Conservation (phyloP, 176 grass and related monocot species). For the Phyllostachys edulis region DNA sequence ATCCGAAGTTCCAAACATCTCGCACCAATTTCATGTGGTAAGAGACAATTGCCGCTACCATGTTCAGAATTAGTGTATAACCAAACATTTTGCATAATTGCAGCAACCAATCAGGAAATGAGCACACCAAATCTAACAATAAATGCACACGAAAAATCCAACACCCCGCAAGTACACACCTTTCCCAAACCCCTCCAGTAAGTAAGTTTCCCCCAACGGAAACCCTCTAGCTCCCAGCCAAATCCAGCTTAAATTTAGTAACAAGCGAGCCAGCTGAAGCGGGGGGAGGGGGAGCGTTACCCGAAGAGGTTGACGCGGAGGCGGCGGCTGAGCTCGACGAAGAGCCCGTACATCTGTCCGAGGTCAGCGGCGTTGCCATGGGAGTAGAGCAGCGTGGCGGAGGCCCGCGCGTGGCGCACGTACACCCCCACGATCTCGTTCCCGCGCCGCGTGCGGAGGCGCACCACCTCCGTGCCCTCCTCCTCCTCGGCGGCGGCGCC, state of each 20-base stretch:
- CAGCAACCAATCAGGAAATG: slow-evolving; percentile 2
- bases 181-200: slow-evolving; percentile 19
- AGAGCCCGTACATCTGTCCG: slow-evolving; percentile 71
- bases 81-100: neutral
- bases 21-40: slow-evolving; percentile 7
- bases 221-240: neutral
- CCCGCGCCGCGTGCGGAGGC: slow-evolving; percentile 60
- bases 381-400: slow-evolving; percentile 69
- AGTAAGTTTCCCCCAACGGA: slow-evolving; percentile 22
- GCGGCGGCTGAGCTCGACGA: slow-evolving; percentile 61
- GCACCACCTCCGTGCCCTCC: slow-evolving; percentile 50
- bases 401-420: slow-evolving; percentile 57
- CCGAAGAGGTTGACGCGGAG: slow-evolving; percentile 68
- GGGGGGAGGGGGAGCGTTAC: slow-evolving; percentile 1
- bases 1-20: slow-evolving; percentile 23
- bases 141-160: slow-evolving; percentile 39
- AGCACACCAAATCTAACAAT: slow-evolving; percentile 27
- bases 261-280: neutral
- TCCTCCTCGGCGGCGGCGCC: slow-evolving; percentile 21
- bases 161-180: neutral
- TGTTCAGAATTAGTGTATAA: neutral
- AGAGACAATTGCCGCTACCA: neutral
- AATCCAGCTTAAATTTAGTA: slow-evolving; percentile 10
- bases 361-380: slow-evolving; percentile 74
- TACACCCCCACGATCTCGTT: slow-evolving; percentile 64